Base-by-base conservation (phyloP, 1,284 basidiomycete genomes). In the Coniferiporia weirii region DNA sequence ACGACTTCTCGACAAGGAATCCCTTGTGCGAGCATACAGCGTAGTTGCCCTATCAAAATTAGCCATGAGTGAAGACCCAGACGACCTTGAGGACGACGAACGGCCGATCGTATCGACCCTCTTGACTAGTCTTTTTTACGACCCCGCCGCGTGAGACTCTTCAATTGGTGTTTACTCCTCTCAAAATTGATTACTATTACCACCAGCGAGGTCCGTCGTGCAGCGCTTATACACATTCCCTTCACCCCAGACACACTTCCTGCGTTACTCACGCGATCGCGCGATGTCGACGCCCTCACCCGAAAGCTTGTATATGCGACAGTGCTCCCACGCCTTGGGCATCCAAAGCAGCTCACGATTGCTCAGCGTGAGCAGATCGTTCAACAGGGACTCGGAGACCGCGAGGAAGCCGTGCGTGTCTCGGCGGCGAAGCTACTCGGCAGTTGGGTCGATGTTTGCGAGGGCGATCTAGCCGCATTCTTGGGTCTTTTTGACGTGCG, bases 131-230 rank as follows among this genome's bases (percentile, higher is more conserved):
- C 43, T 56, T 3, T 62, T 43, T 32, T 40, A 54, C 17, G 60
- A 61, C 35, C 56, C 60, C 13, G 60, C 60, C n/a, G 22, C 56
- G 56, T 61, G 52, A n/a, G 60, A 49, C 46, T 10, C 54, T 22
- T 19, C 20, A 35, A 7, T 19, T 32, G 7, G 4, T n/a, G 12
- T 38, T 40, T 4, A 6, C 45, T 12, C 12, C 15, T 43, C 10
- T 32, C 34, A 20, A 27, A 10, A n/a, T 20, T 54, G 38, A 50
- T 10, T 32, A 3, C 47, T 34, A 4, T 54, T 17, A 40, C 38
- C 8, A 15, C 38, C 68, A 95, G 93, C 1, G 95, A 98, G 66
- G 95, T 97, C 7, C 91, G 96, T 12, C 85, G 93, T 20, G 90
- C 93, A 0, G 88, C 91, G 0, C 79, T 99, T 0, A 78, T 93